Evolutionary conservation across 805 yeast species (phyloP), one percentile per base, ranked within the genome.

Genomic region (Nakazawaea wickerhamii): DNA sequence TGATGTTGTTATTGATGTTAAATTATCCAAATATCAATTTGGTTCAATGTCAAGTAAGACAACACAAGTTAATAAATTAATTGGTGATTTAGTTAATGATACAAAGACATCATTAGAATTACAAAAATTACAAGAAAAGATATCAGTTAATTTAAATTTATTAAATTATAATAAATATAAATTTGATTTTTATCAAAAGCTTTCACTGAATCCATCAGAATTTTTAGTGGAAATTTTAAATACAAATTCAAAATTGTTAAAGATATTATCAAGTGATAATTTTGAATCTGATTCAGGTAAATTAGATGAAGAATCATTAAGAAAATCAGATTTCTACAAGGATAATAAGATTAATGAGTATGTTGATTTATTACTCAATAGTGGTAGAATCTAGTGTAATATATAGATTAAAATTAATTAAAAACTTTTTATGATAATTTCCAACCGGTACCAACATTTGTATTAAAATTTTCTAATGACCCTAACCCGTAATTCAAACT

Each of bases 181-280:
- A 58, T 82, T 85, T 47, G 83, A 79, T 44, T 93, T 93, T 62
- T 91, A 84, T 63, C 65, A 77, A 26, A 79, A 80, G 48, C 67
- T 93, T 46, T 70, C 85, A 31, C 72, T 81, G 36, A 79, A 90
- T 55, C 98, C 99, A 0, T 82, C 80, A 3, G 71, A 71, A 19
- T 86, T 88, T 53, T 64, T 93, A 51, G 70, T 81, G 43, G 72
- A 77, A 40, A 85, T 95, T 75, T 68, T 81, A 48, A 83, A 80
- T 34, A 81, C 88, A 34, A 95, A 93, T 60, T 71, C 88, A 13
- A 86, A 88, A 46, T 85, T 91, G 37, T 71, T 93, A 55, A 89
- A 84, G 63, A 84, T 91, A 11, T 70, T 93, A 49, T 76, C 88
- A 46, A 89, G 95, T 50, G 98, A 93, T 50, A 60, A 67, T 21